Evolutionary conservation across 2,329 filamentous ascomycete species (phyloP).

Genomic region (Teratosphaeria zuluensis): DNA sequence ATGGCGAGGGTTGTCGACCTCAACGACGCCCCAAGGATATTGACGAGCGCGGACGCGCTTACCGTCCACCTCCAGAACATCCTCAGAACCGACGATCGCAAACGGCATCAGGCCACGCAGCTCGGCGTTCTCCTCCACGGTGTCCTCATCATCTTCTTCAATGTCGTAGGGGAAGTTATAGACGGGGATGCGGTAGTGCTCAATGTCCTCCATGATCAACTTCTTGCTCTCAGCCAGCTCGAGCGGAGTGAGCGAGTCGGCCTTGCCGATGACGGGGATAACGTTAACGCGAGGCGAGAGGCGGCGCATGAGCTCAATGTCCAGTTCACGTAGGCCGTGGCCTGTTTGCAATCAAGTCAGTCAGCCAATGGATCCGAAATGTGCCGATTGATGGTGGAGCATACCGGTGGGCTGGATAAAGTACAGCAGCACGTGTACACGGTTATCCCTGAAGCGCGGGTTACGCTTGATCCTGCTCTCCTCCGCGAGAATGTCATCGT

Average conservation of each 20-base stretch:
- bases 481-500: conserved; percentile 97
- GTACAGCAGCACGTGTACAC: conserved; percentile 95
- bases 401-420: conserved; percentile 93
- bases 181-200: conserved; percentile 98
- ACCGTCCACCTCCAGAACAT: conserved; percentile 59
- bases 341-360: conserved; percentile 10
- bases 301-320: conserved; percentile 99
- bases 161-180: conserved; percentile 99
- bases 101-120: conserved; percentile 97
- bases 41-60: conserved; percentile 51
- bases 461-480: conserved; percentile 99
- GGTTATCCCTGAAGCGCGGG: conserved; percentile 97
- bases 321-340: conserved; percentile 83
- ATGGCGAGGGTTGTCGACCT: conserved; percentile 98
- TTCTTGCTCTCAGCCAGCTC: conserved; percentile 99
- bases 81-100: conserved; percentile 95
- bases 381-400: conserved; percentile 24
- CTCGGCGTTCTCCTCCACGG: conserved; percentile 97
- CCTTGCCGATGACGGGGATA: conserved; percentile 97
- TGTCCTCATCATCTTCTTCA: conserved; percentile 98
- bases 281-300: conserved; percentile 97
- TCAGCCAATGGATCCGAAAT: background rate
- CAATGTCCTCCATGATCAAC: conserved; percentile 99
- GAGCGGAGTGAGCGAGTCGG: conserved; percentile 89
- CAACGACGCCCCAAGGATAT: conserved; percentile 98